Evolutionary conservation across 2,329 filamentous ascomycete species (phyloP).

Genomic region (Sporothrix brasiliensis): DNA sequence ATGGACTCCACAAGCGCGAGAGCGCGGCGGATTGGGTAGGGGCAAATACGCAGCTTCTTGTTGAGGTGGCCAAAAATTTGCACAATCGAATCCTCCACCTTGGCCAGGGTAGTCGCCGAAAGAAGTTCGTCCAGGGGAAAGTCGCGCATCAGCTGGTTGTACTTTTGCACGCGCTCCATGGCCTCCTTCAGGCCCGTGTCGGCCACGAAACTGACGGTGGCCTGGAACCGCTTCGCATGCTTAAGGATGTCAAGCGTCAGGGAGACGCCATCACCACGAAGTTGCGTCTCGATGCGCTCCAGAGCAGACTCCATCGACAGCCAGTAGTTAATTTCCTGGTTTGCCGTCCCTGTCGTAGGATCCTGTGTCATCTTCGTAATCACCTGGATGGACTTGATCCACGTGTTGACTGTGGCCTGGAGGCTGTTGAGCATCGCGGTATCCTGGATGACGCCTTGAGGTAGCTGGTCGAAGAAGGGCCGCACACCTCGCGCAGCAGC

Average conservation of each 20-base stretch:
- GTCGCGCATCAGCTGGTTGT: conserved; percentile 98
- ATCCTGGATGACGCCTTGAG: conserved; percentile 75
- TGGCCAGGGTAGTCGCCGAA: conserved; percentile 84
- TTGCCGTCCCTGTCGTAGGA: conserved; percentile 73
- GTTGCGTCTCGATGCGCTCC: conserved; percentile 86
- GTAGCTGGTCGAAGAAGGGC: conserved; percentile 77
- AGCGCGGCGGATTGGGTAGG: conserved; percentile 89
- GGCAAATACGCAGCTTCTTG: conserved; percentile 95
- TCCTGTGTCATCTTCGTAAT: conserved; percentile 95
- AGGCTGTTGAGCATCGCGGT: conserved; percentile 91
- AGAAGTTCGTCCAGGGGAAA: conserved; percentile 94
- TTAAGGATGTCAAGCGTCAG: conserved; percentile 93
- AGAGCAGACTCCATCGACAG: conserved; percentile 93
- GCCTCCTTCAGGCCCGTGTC: conserved; percentile 96
- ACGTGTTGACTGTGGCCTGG: conserved; percentile 90
- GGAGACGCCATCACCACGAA: conserved; percentile 83
- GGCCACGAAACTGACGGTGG: conserved; percentile 92
- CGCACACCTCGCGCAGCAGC: conserved; percentile 68
- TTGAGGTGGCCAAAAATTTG: conserved; percentile 94
- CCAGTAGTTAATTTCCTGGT: conserved; percentile 99
- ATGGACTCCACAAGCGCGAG: conserved; percentile 96
- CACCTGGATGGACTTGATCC: conserved; percentile 98
- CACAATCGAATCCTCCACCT: conserved; percentile 84
- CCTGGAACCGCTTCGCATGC: conserved; percentile 96
- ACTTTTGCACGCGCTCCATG: conserved; percentile 94